Base-by-base conservation (phyloP, 1,284 basidiomycete genomes). In the Moniliophthora roreri region DNA sequence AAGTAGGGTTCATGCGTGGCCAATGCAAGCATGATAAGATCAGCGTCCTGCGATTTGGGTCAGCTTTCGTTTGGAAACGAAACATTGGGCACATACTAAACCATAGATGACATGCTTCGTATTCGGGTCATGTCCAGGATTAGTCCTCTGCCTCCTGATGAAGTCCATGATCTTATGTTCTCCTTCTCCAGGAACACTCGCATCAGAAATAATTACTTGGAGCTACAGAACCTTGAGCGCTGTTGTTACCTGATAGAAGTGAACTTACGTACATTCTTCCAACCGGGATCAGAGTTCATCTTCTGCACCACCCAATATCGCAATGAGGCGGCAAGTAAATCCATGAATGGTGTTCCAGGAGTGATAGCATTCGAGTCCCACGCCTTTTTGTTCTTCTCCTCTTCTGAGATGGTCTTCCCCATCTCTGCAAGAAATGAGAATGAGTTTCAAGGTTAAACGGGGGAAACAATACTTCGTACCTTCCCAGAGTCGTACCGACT, bases 121-220 rank as follows among this genome's bases (percentile, higher is more conserved):
- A 67, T 99, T 99, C 26, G 97, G 89, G 70, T 99, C 90, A 74
- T 98, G 90, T 10, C 87, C 88, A 32, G 85, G 82, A 65, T 97
- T 91, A 45, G 82, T 80, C 47, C 97, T 82, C 65, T 98, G 95
- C 46, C 95, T 82, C 55, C 97, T 81, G 60, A 99, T 97, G 70
- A 86, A 98, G 67, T 99, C 97, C 93, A 99, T 98, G 62, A 99
- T 98, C 77, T 99, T 99, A 75, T 99, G 97, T 71, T 99, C 97
- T 66, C 97, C 97, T 73, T 99, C 97, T 60, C 96, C 96, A 1
- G 96, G 96, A 9, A 99, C 97, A 53, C 91, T 89, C 1, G 96
- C 93, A 63, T 99, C 97, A 2, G 97, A 99, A 57, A 99, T 93
- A 60, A 99, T 88, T 58, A 99, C 91, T 78, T 98, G 87, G 38